Percentiles rank a stretch among this genome's conserved stretches.
These are phyloP conservation scores for Nicotiana paniculata DNA, from an alignment of 257 asterid genomes.

Conservation along the genomic window DNA sequence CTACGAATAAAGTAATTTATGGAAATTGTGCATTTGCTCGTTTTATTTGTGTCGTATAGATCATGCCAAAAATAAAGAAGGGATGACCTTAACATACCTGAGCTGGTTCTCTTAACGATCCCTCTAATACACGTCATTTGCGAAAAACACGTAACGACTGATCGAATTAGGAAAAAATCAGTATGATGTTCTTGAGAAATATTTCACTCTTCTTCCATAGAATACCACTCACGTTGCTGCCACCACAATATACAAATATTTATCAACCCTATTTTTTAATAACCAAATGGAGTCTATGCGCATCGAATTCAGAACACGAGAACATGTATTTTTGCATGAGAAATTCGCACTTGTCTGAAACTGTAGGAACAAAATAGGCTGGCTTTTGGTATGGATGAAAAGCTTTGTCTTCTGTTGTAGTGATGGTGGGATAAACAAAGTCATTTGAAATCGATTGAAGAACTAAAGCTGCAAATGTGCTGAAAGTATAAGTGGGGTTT, in stretches of 20 bases:
- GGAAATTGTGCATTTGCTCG: too few relatives aligned
- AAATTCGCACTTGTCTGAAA: slow-evolving; percentile 28
- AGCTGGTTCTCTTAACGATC: too few relatives aligned
- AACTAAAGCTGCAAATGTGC: slow-evolving; percentile 9
- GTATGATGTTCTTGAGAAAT: too few relatives aligned
- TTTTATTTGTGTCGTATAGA: too few relatives aligned
- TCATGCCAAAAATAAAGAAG: too few relatives aligned
- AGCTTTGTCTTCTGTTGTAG: background rate
- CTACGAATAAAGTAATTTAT: too few relatives aligned
- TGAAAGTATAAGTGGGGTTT: slow-evolving; percentile 1
- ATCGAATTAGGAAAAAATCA: too few relatives aligned
- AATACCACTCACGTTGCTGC: too few relatives aligned
- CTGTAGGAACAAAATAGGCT: background rate
- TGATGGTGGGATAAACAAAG: background rate
- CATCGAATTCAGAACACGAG: slow-evolving; percentile 34
- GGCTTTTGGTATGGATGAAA: background rate
- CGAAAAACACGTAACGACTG: too few relatives aligned
- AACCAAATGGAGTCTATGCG: slow-evolving; percentile 49
- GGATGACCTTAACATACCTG: too few relatives aligned
- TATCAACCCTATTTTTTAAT: slow-evolving; percentile 43
- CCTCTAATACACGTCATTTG: too few relatives aligned
- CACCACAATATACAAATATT: slow-evolving; percentile 45
- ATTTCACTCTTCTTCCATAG: too few relatives aligned
- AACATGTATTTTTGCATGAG: slow-evolving; percentile 44
- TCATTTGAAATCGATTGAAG: background rate